phyloP scores from a whole-genome alignment of 1,284 basidiomycete genomes.

The Agaricales sp. region DNA sequence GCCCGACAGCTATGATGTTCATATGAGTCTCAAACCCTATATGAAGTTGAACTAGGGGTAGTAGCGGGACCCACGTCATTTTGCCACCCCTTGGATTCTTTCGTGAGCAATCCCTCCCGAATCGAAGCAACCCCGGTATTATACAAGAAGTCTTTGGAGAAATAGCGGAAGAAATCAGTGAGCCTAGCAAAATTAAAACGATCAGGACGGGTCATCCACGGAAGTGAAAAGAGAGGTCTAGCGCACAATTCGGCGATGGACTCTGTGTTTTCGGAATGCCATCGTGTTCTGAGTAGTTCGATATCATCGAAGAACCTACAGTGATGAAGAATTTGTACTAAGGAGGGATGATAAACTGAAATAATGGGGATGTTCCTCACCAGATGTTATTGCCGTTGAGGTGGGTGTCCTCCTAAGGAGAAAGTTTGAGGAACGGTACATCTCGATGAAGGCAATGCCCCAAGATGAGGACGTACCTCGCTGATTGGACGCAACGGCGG shows the following conservation, averaged over 20 bases:
- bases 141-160: slow-evolving; percentile 89
- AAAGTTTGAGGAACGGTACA: slow-evolving; percentile 10
- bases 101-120: slow-evolving; percentile 80
- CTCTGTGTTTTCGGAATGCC: slow-evolving; percentile 91
- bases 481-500: slow-evolving; percentile 77
- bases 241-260: slow-evolving; percentile 85
- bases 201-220: neutral
- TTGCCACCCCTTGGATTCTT: slow-evolving; percentile 89
- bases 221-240: slow-evolving; percentile 10
- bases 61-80: slow-evolving; percentile 63
- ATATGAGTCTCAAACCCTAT: too few relatives aligned
- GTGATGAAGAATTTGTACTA: slow-evolving; percentile 9
- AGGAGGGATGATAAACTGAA: neutral
- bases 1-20: slow-evolving; percentile 31
- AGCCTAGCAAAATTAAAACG: slow-evolving; percentile 39
- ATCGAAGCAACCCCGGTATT: slow-evolving; percentile 89
- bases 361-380: slow-evolving; percentile 21
- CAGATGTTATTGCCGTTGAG: slow-evolving; percentile 80
- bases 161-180: slow-evolving; percentile 97
- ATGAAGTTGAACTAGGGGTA: too few relatives aligned
- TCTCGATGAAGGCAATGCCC: slow-evolving; percentile 9
- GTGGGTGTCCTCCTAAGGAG: slow-evolving; percentile 69
- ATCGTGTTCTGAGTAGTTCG: slow-evolving; percentile 81
- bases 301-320: slow-evolving; percentile 94
- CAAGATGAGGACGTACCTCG: slow-evolving; percentile 28